Conservation (phyloP, 1,284 basidiomycete genomes). For the Peniophora sp. region DNA sequence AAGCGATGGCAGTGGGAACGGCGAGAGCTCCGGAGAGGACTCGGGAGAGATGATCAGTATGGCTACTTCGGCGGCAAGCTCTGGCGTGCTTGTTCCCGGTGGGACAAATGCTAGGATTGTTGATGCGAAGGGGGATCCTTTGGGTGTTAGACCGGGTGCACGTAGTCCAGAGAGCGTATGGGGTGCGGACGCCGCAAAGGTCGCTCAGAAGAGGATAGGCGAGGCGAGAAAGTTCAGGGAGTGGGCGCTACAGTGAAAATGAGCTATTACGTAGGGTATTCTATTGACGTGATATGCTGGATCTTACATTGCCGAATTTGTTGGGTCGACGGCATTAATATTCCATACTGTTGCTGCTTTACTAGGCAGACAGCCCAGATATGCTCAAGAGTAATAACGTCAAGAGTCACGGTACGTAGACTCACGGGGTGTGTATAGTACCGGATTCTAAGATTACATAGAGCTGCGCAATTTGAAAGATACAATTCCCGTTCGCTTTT, state of each 20-base stretch:
- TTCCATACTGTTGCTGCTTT: too few species aligned
- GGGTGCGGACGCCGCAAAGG: conserved; percentile 28
- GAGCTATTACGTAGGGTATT: too few species aligned
- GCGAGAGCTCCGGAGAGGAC: not conserved
- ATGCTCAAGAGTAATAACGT: too few species aligned
- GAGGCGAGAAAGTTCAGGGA: conserved; percentile 13
- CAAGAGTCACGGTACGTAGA: too few species aligned
- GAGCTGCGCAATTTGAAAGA: too few species aligned
- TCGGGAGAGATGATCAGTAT: not conserved
- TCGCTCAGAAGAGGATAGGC: conserved; percentile 25
- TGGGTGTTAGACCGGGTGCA: not conserved
- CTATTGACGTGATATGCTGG: too few species aligned
- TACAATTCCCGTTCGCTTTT: too few species aligned
- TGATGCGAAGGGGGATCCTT: not conserved
- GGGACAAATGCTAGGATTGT: not conserved
- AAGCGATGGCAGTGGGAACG: not conserved
- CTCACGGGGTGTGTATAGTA: too few species aligned
- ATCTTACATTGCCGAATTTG: too few species aligned
- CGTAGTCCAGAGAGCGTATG: conserved; percentile 25
- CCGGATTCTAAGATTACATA: too few species aligned
- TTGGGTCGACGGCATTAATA: too few species aligned
- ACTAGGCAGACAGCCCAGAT: too few species aligned
- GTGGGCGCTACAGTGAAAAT: conserved; percentile 9
- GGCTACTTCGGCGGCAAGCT: not conserved
- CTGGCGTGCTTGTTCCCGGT: not conserved